phyloP scores from a whole-genome alignment of 1,284 basidiomycete genomes.

The Cystobasidiaceae sp. region DNA sequence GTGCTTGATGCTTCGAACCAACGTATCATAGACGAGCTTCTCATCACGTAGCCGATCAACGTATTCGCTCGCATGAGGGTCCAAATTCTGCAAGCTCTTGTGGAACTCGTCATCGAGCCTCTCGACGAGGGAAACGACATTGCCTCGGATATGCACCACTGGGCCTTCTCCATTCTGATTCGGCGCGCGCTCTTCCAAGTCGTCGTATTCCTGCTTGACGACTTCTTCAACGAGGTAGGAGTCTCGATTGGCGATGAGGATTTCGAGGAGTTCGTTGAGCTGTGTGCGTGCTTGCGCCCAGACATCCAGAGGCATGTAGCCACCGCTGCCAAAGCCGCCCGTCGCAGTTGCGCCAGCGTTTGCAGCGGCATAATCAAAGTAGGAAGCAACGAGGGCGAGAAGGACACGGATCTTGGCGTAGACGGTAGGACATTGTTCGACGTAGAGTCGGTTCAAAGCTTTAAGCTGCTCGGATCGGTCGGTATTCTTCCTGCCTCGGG shows the following conservation, averaged over 20 bases:
- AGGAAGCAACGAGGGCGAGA: slow-evolving; percentile 84
- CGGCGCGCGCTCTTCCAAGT: slow-evolving; percentile 77
- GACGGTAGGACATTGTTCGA: slow-evolving; percentile 69
- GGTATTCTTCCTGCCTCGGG: slow-evolving; percentile 84
- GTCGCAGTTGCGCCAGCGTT: slow-evolving; percentile 52
- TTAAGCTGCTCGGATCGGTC: slow-evolving; percentile 92
- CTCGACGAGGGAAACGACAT: slow-evolving; percentile 90
- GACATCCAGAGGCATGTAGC: slow-evolving; percentile 76
- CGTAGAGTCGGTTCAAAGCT: slow-evolving; percentile 80
- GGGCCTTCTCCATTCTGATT: slow-evolving; percentile 58
- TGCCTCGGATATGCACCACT: slow-evolving; percentile 75
- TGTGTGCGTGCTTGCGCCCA: slow-evolving; percentile 85
- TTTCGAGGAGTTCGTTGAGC: slow-evolving; percentile 77
- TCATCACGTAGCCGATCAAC: slow-evolving; percentile 94
- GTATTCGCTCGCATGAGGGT: slow-evolving; percentile 97
- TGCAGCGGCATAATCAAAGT: slow-evolving; percentile 94
- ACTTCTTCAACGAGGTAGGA: slow-evolving; percentile 76
- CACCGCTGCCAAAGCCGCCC: slow-evolving; percentile 51
- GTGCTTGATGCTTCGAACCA: slow-evolving; percentile 83
- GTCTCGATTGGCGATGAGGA: slow-evolving; percentile 62
- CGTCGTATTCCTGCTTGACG: slow-evolving; percentile 86
- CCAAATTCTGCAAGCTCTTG: slow-evolving; percentile 94
- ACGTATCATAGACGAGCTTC: slow-evolving; percentile 86
- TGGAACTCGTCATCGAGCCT: slow-evolving; percentile 98
- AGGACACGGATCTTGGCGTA: slow-evolving; percentile 95